Conservation (phyloP, 257 asterid species). For the Solanum virginianum region DNA sequence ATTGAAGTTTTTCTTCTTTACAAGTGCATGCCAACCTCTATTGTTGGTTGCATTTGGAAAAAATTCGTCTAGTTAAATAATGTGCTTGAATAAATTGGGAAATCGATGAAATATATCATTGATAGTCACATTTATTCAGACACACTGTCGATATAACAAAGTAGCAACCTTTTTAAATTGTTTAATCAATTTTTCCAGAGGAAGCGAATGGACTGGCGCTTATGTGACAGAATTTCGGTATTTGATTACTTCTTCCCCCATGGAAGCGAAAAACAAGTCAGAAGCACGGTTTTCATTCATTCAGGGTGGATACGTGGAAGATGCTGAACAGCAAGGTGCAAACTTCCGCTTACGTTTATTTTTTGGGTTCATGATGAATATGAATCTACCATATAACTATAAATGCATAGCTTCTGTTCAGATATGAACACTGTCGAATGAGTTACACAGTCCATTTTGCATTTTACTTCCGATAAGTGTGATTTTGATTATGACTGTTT, state of each 20-base stretch:
- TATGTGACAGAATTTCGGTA: constrained; percentile 65
- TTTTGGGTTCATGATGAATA: background rate
- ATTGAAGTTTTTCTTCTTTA: background rate
- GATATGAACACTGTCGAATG: background rate
- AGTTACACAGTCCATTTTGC: background rate
- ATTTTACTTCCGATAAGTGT: background rate
- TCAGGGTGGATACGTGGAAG: constrained; percentile 80
- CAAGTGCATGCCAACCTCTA: background rate
- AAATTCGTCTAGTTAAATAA: background rate
- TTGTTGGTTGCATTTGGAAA: background rate
- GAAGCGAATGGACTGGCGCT: constrained; percentile 82
- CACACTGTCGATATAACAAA: background rate
- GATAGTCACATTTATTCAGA: background rate
- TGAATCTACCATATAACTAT: background rate
- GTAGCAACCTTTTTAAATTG: background rate
- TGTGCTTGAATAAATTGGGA: background rate
- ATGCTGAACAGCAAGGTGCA: constrained; percentile 51
- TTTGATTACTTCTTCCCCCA: constrained; percentile 48
- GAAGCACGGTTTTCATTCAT: constrained; percentile 90
- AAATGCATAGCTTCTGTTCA: background rate
- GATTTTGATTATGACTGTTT: background rate
- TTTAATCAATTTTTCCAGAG: constrained; percentile 31
- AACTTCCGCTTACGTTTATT: background rate
- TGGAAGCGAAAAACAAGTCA: constrained; percentile 25
- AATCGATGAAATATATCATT: background rate